A percentile compares a stretch with the other conserved stretches of the same genome.
Conservation (phyloP, 2,329 filamentous ascomycete species). For the Ceratocystis destructans region DNA sequence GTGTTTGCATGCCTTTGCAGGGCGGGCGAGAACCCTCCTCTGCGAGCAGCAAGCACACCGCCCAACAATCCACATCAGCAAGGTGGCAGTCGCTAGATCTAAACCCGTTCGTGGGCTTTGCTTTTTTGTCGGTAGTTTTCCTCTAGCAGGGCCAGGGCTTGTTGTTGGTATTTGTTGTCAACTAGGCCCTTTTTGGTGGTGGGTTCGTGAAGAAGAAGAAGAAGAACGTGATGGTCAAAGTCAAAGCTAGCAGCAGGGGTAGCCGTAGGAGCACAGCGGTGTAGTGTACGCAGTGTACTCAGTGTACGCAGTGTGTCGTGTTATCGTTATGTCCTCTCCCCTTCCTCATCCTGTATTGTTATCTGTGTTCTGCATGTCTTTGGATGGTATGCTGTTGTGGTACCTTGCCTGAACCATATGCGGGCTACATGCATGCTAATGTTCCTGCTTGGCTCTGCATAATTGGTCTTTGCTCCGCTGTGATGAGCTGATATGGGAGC, state of each 20-base stretch:
- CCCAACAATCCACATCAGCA: neutral
- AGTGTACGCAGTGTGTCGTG: too few relatives aligned
- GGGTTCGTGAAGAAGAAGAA: too few relatives aligned
- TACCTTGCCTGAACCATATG: conserved; percentile 1
- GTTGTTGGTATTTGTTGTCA: neutral
- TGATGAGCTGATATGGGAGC: too few relatives aligned
- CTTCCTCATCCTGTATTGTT: neutral
- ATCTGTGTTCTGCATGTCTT: neutral
- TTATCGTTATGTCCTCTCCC: neutral
- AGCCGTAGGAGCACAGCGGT: neutral
- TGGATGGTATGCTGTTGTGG: neutral
- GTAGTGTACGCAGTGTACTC: too few relatives aligned
- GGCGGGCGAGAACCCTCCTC: neutral
- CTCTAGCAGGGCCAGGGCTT: neutral
- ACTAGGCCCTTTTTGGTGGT: neutral
- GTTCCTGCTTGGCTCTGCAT: neutral
- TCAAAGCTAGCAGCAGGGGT: too few relatives aligned
- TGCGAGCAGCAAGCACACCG: neutral
- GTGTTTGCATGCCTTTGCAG: neutral
- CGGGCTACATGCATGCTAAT: conserved; percentile 3
- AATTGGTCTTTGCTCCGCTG: too few relatives aligned
- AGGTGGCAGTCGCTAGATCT: neutral
- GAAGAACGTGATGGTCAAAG: too few relatives aligned
- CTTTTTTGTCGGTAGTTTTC: neutral
- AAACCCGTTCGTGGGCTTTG: neutral